Evolutionary conservation across 805 yeast genomes (phyloP), one percentile per base, ranked within the genome.

Genomic region (Zygosaccharomyces siamensis): DNA sequence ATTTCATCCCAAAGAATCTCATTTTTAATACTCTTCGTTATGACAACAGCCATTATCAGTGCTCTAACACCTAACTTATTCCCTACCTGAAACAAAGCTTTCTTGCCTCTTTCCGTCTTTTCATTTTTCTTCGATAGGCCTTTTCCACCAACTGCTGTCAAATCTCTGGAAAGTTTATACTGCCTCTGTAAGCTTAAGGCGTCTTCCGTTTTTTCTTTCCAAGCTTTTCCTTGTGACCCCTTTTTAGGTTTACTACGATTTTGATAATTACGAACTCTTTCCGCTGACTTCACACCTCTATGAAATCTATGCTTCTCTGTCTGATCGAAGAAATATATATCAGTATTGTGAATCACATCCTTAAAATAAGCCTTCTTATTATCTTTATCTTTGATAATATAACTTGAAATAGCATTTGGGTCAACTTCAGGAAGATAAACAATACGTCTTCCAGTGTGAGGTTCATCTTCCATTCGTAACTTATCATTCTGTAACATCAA

Each of bases 1-100:
- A 89, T 80, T 31, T 73, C 65, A 0, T 73, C 75, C 85, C 95
- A 89, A 50, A 80, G 82, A 33, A 86, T 83, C 12, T 79, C 79
- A 39, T 77, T 73, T 14, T 66, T 72, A 35, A 85, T 74, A 12
- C 89, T 77, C 52, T 83, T 81, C 3, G 84, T 77, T 16, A 87
- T 82, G 10, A 85, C 79, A 11, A 84, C 84, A 2, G 83, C 76
- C 51, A 87, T 74, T 55, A 81, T 78, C 35, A 89, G 69, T 2
- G 73, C 69, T 20, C 81, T 76, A 1, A 78, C 72, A 50, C 84
- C 84, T 4, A 70, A 55, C 40, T 72, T 70, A 27, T 70, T 63
- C 2, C 64, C 64, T 16, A 64, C 51, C 38, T 62, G 62, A 47
- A 59, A 63, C 5, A 39, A n/a, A 27, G 31, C 11, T 21, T 35